A percentile compares a stretch with the other conserved stretches of the same genome.
phyloP scores from a whole-genome alignment of 768 basidiomycete genomes.

The Sporobolomyces pararoseus region DNA sequence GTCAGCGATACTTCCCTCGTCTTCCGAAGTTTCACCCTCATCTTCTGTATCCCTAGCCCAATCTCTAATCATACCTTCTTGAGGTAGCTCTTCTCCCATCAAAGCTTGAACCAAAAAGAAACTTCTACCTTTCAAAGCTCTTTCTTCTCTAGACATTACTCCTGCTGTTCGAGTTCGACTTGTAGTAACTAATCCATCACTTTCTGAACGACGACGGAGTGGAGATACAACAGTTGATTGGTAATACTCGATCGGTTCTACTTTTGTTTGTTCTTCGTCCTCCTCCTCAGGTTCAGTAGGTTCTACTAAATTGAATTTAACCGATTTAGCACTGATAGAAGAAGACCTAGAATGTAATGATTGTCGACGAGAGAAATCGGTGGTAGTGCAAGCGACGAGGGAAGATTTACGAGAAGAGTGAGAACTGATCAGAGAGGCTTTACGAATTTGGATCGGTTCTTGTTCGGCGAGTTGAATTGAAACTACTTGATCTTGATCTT shows the following conservation, averaged over 20 bases:
- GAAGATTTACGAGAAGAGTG: slow-evolving; percentile 30
- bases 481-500: too few species aligned
- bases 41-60: slow-evolving; percentile 43
- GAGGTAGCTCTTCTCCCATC: slow-evolving; percentile 35
- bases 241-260: too few species aligned
- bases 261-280: too few species aligned
- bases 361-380: slow-evolving; percentile 18
- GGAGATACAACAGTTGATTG: background rate
- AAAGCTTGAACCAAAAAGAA: slow-evolving; percentile 37
- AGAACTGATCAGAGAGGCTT: slow-evolving; percentile 6
- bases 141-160: slow-evolving; percentile 18
- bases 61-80: slow-evolving; percentile 39
- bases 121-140: slow-evolving; percentile 21
- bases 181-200: background rate
- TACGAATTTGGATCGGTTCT: slow-evolving; percentile 24
- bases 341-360: slow-evolving; percentile 1
- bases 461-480: slow-evolving; percentile 20
- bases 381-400: slow-evolving; percentile 25
- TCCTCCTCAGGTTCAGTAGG: too few species aligned
- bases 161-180: slow-evolving; percentile 27
- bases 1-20: background rate
- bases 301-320: slow-evolving; percentile 10
- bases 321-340: background rate
- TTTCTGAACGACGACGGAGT: slow-evolving; percentile 6
- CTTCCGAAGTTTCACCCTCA: slow-evolving; percentile 29